A percentile compares a stretch with the other conserved stretches of the same genome.
These are phyloP conservation scores for Russula lepida DNA, from an alignment of 768 basidiomycete genomes.

Conservation along the genomic window DNA sequence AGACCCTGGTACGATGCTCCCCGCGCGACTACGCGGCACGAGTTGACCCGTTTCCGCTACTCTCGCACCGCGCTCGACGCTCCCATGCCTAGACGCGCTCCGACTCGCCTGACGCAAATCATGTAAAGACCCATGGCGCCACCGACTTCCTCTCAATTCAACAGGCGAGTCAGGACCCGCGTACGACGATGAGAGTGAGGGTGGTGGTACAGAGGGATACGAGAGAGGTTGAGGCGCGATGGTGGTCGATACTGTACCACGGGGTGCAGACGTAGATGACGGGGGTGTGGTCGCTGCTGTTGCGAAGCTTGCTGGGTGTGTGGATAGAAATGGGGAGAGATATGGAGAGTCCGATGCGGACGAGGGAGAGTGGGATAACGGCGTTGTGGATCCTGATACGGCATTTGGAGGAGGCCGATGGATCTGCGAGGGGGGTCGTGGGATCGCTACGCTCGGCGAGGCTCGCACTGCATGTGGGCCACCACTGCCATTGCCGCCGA, in stretches of 20 bases:
- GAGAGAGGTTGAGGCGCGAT: slow-evolving; percentile 41
- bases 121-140: slow-evolving; percentile 26
- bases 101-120: slow-evolving; percentile 29
- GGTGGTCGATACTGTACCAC: slow-evolving; percentile 37
- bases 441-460: slow-evolving; percentile 62
- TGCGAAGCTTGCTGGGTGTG: slow-evolving; percentile 46
- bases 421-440: slow-evolving; percentile 57
- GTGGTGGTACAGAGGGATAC: slow-evolving; percentile 80
- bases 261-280: slow-evolving; percentile 48
- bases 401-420: slow-evolving; percentile 44
- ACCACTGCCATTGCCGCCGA: neutral
- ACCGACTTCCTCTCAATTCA: slow-evolving; percentile 28
- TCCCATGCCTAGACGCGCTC: slow-evolving; percentile 43
- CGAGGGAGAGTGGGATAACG: slow-evolving; percentile 60
- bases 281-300: slow-evolving; percentile 72
- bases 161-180: slow-evolving; percentile 22
- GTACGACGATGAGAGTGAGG: slow-evolving; percentile 61
- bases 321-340: slow-evolving; percentile 50
- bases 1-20: slow-evolving; percentile 11
- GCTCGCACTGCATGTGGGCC: slow-evolving; percentile 24
- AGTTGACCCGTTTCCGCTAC: slow-evolving; percentile 63
- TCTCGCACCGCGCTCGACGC: slow-evolving; percentile 55
- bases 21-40: slow-evolving; percentile 28
- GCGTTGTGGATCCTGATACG: slow-evolving; percentile 47
- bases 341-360: slow-evolving; percentile 37